Evolutionary conservation across 352 stramenopile species (phyloP).

Genomic region (Phytophthora agathidicida): DNA sequence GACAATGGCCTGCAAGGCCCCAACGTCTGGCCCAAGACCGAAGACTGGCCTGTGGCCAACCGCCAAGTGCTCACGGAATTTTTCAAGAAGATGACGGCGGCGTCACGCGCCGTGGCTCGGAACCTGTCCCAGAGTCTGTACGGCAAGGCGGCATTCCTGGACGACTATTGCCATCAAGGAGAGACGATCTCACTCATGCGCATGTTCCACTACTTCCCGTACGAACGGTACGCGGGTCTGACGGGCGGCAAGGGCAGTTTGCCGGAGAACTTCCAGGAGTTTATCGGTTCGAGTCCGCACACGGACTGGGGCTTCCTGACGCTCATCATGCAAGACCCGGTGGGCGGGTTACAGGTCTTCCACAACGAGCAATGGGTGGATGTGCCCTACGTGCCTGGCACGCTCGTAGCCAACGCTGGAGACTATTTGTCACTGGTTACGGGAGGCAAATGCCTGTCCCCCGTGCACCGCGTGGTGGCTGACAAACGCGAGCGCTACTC

Average conservation of each 20-base stretch:
- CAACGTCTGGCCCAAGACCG: slow-evolving; percentile 69
- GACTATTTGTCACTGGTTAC: slow-evolving; percentile 86
- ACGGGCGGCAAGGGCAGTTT: slow-evolving; percentile 20
- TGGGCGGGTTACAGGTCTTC: slow-evolving; percentile 75
- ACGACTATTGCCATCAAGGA: slow-evolving; percentile 62
- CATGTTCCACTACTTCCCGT: slow-evolving; percentile 87
- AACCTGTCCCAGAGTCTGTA: slow-evolving; percentile 64
- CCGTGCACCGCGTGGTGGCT: slow-evolving; percentile 76
- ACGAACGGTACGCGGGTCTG: slow-evolving; percentile 53
- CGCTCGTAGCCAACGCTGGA: slow-evolving; percentile 79
- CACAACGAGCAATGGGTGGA: slow-evolving; percentile 76
- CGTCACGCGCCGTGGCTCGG: slow-evolving; percentile 56
- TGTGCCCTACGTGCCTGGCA: slow-evolving; percentile 74
- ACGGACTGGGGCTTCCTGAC: slow-evolving; percentile 88
- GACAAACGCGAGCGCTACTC: slow-evolving; percentile 80
- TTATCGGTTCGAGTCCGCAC: slow-evolving; percentile 84
- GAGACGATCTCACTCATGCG: slow-evolving; percentile 89
- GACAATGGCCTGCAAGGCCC: slow-evolving; percentile 67
- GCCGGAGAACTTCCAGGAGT: slow-evolving; percentile 57
- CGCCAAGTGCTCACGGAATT: slow-evolving; percentile 59
- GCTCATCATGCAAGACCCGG: slow-evolving; percentile 80
- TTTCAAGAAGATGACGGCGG: slow-evolving; percentile 57
- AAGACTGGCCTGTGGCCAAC: slow-evolving; percentile 40
- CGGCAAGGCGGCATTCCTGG: slow-evolving; percentile 51
- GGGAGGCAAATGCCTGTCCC: slow-evolving; percentile 63